phyloP scores from a whole-genome alignment of 176 grass and related monocot species.

The Musa schizocarpa region DNA sequence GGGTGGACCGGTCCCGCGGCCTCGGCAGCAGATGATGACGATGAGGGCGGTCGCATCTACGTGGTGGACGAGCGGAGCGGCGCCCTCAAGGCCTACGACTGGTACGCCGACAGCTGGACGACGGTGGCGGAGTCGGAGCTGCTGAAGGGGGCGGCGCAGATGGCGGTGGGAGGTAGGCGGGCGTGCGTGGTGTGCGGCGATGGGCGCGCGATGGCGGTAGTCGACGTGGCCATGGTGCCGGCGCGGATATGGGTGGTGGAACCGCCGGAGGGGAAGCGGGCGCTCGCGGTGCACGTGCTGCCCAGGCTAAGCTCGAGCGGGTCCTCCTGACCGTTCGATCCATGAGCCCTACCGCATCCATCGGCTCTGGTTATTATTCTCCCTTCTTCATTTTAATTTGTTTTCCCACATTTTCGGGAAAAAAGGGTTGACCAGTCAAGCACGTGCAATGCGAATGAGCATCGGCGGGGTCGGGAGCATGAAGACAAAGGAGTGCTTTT shows the following conservation, averaged over 20 bases:
- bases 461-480: neutral
- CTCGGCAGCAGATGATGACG: neutral
- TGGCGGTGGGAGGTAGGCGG: conserved; percentile 33
- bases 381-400: neutral
- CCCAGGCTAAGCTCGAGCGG: conserved; percentile 42
- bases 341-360: neutral
- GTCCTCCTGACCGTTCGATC: neutral
- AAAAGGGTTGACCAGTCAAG: neutral
- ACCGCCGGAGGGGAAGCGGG: conserved; percentile 50
- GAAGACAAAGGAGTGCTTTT: conserved; percentile 6
- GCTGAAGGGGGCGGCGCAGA: conserved; percentile 50
- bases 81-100: conserved; percentile 40
- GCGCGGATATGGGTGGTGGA: conserved; percentile 46
- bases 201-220: conserved; percentile 31
- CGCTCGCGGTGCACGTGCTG: conserved; percentile 60
- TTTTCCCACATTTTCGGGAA: neutral
- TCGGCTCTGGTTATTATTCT: neutral
- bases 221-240: conserved; percentile 24
- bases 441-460: neutral
- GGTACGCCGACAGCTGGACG: conserved; percentile 41
- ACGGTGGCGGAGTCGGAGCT: conserved; percentile 24
- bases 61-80: conserved; percentile 53
- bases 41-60: conserved; percentile 24
- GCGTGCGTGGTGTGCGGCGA: conserved; percentile 35
- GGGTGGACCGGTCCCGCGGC: conserved; percentile 55